phyloP scores from a whole-genome alignment of 768 basidiomycete species.

The Russula abietina region DNA sequence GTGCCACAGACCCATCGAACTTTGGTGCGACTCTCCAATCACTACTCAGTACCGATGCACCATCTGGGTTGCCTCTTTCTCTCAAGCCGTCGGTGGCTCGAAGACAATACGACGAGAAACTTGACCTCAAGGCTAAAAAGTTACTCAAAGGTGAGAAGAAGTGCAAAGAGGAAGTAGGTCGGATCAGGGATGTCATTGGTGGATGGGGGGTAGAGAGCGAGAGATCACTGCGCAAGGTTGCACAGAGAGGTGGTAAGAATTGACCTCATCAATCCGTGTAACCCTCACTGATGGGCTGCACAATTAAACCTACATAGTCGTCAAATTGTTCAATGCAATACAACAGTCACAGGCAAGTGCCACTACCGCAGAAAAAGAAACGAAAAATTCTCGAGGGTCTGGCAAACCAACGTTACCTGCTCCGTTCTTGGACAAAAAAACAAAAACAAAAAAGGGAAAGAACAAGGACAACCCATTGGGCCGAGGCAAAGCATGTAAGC shows the following conservation, averaged over 20 bases:
- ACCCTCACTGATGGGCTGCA: neutral
- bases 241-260: constrained; percentile 72
- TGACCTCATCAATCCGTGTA: neutral
- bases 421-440: constrained; percentile 47
- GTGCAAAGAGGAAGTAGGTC: constrained; percentile 64
- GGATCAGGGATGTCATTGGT: constrained; percentile 66
- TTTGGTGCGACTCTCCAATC: constrained; percentile 73
- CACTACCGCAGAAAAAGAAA: constrained; percentile 46
- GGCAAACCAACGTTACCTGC: constrained; percentile 71
- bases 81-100: constrained; percentile 68
- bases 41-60: constrained; percentile 63
- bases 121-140: constrained; percentile 66
- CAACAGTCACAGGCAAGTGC: constrained; percentile 70
- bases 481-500: constrained; percentile 52
- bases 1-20: constrained; percentile 66
- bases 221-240: constrained; percentile 72
- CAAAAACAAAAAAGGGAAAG: constrained; percentile 45
- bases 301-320: constrained; percentile 40
- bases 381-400: constrained; percentile 57
- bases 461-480: constrained; percentile 51
- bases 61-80: constrained; percentile 66
- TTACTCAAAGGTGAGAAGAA: constrained; percentile 65
- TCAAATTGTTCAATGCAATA: constrained; percentile 82
- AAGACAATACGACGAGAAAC: constrained; percentile 68
- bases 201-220: constrained; percentile 88